phyloP scores from a whole-genome alignment of 768 basidiomycete species.

The Lyophyllum decastes region DNA sequence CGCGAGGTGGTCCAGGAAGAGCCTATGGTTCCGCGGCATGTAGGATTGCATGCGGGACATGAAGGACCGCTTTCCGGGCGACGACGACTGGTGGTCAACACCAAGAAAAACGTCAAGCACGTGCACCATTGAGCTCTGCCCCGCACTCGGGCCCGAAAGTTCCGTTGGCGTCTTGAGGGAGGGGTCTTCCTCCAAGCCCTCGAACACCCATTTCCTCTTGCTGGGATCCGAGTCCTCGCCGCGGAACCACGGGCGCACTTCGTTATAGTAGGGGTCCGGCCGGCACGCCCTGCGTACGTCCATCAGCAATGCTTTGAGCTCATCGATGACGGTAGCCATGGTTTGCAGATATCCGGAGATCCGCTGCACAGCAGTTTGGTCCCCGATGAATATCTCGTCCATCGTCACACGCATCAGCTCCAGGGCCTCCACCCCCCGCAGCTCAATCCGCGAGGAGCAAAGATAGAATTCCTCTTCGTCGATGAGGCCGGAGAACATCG shows the following conservation, averaged over 20 bases:
- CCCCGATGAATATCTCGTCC: slow-evolving; percentile 86
- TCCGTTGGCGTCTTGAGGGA: slow-evolving; percentile 47
- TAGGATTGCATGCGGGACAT: slow-evolving; percentile 76
- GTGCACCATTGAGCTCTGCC: slow-evolving; percentile 79
- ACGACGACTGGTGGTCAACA: slow-evolving; percentile 47
- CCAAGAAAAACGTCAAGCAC: slow-evolving; percentile 74
- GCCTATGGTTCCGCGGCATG: slow-evolving; percentile 81
- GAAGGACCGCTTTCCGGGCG: slow-evolving; percentile 39
- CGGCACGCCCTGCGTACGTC: slow-evolving; percentile 70
- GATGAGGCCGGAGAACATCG: slow-evolving; percentile 73
- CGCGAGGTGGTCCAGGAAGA: slow-evolving; percentile 71
- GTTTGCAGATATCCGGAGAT: slow-evolving; percentile 62
- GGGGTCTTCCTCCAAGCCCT: slow-evolving; percentile 54
- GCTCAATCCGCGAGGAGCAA: slow-evolving; percentile 82
- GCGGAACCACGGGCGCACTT: slow-evolving; percentile 80
- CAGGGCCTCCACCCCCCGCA: slow-evolving; percentile 83
- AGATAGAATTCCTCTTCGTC: slow-evolving; percentile 92
- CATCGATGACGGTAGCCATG: slow-evolving; percentile 67
- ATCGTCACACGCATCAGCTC: slow-evolving; percentile 81
- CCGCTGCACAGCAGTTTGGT: slow-evolving; percentile 63
- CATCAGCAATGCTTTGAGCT: slow-evolving; percentile 60
- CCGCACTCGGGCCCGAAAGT: slow-evolving; percentile 79
- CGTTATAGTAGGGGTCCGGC: slow-evolving; percentile 70
- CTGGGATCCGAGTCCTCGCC: slow-evolving; percentile 58
- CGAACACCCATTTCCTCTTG: slow-evolving; percentile 54